Base-by-base conservation (phyloP, 2,329 filamentous ascomycete species). In the Fusarium brachygibbosum region DNA sequence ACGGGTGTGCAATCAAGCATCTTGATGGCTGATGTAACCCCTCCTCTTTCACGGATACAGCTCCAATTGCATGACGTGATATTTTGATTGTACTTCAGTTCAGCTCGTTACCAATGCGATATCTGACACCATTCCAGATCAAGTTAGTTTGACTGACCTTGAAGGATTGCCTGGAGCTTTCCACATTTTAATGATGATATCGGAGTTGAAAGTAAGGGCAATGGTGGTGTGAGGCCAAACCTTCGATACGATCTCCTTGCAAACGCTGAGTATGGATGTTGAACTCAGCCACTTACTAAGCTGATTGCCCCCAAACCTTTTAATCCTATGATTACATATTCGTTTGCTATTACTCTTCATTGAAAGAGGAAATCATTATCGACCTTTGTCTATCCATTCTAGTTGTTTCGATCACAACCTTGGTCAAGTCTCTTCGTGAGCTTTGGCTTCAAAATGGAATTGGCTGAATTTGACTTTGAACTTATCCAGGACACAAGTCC, bases 391-490 rank as follows among this genome's bases (percentile, higher is more conserved):
- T 25, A 25, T 25, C 23, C 23, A 25, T 25, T 25, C 23, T 25
- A 25, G 6, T 25, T 25, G 6, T 25, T 6, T 25, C 6, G 5
- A 25, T 25, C 6, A 25, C 23, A 25, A 25, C 6, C 23, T 25
- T 25, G 6, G 23, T 25, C 23, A 25, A 25, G 23, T 25, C 23
- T 6, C 23, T 25, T 25, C 23, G 23, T 25, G 23, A 29, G 29
- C 29, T 10, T 10, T 29, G 9, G 28, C 9, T 29, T 29, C 29
- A 12, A 9, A 29, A 67, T 65, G 60, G 52, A 38, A 25, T 46
- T 52, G 14, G 40, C 34, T 0, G 29, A 28, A 14, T 67, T 52
- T 13, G 63, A 64, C 12, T 62, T 45, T 14, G 56, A 69, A 9
- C 6, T 58, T n/a, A 13, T 66, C 17, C 56, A 53, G 16, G 53